These are phyloP conservation scores for Pseudopyrenochaeta lycopersici DNA, from an alignment of 2,329 filamentous ascomycete species.

Conservation along the genomic window DNA sequence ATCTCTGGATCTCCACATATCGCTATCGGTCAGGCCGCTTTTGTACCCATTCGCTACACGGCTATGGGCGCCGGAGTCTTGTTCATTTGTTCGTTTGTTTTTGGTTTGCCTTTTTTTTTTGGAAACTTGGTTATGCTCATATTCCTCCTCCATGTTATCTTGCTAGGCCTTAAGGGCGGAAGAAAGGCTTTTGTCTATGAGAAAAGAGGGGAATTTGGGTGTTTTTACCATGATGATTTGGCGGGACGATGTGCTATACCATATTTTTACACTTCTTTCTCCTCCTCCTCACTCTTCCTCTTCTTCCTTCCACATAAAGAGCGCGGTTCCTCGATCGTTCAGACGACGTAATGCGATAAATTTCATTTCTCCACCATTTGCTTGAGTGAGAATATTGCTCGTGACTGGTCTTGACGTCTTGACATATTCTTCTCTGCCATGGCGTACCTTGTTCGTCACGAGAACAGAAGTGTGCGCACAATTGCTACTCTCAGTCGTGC, in stretches of 20 bases:
- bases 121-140: background rate
- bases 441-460: no score
- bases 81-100: background rate
- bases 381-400: background rate
- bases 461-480: no score
- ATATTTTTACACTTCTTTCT: background rate
- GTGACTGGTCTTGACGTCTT: no score
- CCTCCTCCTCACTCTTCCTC: background rate
- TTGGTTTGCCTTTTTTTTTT: background rate
- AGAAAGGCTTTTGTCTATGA: background rate
- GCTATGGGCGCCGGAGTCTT: background rate
- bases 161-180: background rate
- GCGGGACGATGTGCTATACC: constrained; percentile 1
- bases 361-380: background rate
- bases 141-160: background rate
- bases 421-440: no score
- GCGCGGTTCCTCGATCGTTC: background rate
- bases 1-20: background rate
- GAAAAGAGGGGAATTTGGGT: background rate
- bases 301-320: background rate
- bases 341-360: constrained; percentile 9
- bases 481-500: no score
- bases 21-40: background rate
- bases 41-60: background rate
- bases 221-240: background rate